Evolutionary conservation across 106 monocot species (phyloP).

Genomic region (Allium cepa): DNA sequence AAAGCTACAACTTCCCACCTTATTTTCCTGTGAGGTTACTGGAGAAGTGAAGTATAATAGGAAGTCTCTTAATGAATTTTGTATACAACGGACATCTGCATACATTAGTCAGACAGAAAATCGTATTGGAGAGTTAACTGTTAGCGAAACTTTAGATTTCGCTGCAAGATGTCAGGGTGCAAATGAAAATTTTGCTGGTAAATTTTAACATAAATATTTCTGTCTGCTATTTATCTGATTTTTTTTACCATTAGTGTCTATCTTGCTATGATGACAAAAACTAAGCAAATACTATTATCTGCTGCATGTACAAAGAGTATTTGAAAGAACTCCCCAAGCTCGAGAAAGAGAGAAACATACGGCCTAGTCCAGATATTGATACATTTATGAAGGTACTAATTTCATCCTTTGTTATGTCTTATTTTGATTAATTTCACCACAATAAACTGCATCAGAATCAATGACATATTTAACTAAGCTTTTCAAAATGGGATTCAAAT

Average conservation of each 20-base stretch:
- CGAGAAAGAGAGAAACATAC: slow-evolving; percentile 40
- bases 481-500: too few relatives aligned
- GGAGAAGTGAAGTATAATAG: slow-evolving; percentile 57
- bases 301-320: slow-evolving; percentile 12
- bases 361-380: slow-evolving; percentile 52
- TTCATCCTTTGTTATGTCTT: too few relatives aligned
- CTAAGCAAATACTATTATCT: too few relatives aligned
- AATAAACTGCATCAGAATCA: too few relatives aligned
- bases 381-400: slow-evolving; percentile 53
- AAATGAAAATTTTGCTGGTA: slow-evolving; percentile 1
- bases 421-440: too few relatives aligned
- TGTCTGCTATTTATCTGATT: background rate
- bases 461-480: too few relatives aligned
- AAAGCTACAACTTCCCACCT: background rate
- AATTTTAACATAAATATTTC: background rate
- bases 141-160: slow-evolving; percentile 62
- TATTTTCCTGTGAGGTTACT: background rate
- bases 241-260: background rate
- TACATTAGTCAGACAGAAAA: slow-evolving; percentile 68
- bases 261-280: too few relatives aligned
- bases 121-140: slow-evolving; percentile 64
- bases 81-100: slow-evolving; percentile 54
- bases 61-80: slow-evolving; percentile 28
- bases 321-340: slow-evolving; percentile 27
- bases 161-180: slow-evolving; percentile 64